phyloP scores from a whole-genome alignment of 352 stramenopile species.

The Phytophthora litchii region DNA sequence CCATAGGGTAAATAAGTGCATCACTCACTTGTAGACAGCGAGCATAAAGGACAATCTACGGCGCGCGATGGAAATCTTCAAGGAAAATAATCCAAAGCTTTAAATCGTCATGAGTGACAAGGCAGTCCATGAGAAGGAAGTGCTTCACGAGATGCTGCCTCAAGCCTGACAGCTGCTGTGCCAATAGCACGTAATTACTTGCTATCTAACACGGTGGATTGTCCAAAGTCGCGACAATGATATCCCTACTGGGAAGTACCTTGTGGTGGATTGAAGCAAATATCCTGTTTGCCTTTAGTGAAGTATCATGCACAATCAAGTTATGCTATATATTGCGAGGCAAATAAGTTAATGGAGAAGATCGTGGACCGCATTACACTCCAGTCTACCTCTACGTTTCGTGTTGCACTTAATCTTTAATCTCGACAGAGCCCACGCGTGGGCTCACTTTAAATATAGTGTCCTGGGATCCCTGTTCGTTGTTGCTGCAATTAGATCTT shows the following conservation, averaged over 20 bases:
- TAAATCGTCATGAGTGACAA: slow-evolving; percentile 12
- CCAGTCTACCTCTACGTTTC: background rate
- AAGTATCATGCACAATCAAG: background rate
- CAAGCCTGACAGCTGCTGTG: slow-evolving; percentile 12
- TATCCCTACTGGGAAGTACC: background rate
- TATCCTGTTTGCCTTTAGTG: background rate
- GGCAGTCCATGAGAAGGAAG: slow-evolving; percentile 7
- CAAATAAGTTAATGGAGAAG: background rate
- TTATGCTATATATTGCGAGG: background rate
- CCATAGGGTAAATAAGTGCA: slow-evolving; percentile 17
- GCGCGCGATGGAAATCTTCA: slow-evolving; percentile 9
- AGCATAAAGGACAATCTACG: slow-evolving; percentile 9
- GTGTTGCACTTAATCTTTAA: too few species aligned
- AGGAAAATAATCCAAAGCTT: slow-evolving; percentile 13
- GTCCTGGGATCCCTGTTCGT: too few species aligned
- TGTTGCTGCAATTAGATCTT: too few species aligned
- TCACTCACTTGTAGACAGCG: slow-evolving; percentile 22
- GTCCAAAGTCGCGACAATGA: slow-evolving; percentile 12
- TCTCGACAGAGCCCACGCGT: too few species aligned
- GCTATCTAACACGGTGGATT: slow-evolving; percentile 3
- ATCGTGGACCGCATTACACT: too few species aligned
- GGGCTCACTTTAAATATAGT: too few species aligned
- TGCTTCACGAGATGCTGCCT: slow-evolving; percentile 4
- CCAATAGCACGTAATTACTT: slow-evolving; percentile 9
- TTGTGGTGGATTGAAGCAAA: background rate